Conservation (phyloP, 257 asterid genomes). For the Verbena officinalis region DNA sequence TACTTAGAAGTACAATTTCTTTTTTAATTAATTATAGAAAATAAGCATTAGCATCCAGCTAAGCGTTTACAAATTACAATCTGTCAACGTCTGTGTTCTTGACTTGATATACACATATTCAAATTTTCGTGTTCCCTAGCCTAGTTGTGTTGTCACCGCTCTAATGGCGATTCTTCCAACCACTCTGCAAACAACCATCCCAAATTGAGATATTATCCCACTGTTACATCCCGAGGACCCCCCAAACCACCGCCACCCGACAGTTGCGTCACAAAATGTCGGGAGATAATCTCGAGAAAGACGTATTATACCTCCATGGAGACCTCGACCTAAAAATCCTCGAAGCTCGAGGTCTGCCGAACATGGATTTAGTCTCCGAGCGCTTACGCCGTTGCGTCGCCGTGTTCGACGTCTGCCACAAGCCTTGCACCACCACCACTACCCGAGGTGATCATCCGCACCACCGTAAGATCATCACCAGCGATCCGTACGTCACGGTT, state of each 20-base stretch:
- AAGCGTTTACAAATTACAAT: constrained; percentile 8
- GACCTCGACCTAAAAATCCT: constrained; percentile 77
- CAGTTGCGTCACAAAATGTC: constrained; percentile 37
- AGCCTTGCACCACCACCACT: constrained; percentile 36
- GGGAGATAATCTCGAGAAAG: constrained; percentile 29
- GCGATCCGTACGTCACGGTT: constrained; percentile 91
- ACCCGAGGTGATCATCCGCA: constrained; percentile 27
- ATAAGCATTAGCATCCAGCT: constrained; percentile 9
- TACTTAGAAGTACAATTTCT: neutral
- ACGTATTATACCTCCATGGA: constrained; percentile 63
- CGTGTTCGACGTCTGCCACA: constrained; percentile 55
- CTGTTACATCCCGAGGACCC: constrained; percentile 23
- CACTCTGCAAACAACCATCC: neutral
- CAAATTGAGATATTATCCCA: neutral
- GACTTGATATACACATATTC: constrained; percentile 5
- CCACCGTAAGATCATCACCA: constrained; percentile 70
- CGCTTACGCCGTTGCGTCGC: constrained; percentile 77
- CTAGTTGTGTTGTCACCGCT: constrained; percentile 21
- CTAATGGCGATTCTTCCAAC: neutral
- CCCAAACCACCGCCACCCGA: constrained; percentile 14
- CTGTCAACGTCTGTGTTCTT: neutral
- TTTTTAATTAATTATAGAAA: neutral
- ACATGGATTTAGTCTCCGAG: constrained; percentile 87
- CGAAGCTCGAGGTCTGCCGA: constrained; percentile 84
- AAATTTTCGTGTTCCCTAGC: constrained; percentile 10